Evolutionary conservation across 345 rosid genomes (phyloP).

Genomic region (Eucalyptus erythrocorys): DNA sequence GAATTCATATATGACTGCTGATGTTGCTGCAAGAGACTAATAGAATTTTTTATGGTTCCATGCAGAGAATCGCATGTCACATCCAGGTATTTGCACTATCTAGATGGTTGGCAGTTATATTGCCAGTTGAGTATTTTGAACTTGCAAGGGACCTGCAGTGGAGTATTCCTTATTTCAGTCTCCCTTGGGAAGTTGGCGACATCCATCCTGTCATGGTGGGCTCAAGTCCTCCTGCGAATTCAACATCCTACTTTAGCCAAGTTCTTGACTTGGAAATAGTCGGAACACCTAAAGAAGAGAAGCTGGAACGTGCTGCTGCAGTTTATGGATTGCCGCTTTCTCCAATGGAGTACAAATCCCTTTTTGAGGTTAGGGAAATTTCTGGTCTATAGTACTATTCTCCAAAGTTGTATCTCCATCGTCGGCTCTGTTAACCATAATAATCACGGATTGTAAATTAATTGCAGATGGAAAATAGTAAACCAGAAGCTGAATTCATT

Average conservation of each 20-base stretch:
- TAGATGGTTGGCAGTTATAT: slow-evolving; percentile 61
- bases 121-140: slow-evolving; percentile 74
- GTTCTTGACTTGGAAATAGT: slow-evolving; percentile 3
- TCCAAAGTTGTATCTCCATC: neutral
- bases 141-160: slow-evolving; percentile 59
- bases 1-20: neutral
- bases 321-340: slow-evolving; percentile 66
- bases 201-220: slow-evolving; percentile 45
- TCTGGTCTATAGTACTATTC: neutral
- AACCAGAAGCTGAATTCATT: slow-evolving; percentile 65
- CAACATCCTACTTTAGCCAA: slow-evolving; percentile 30
- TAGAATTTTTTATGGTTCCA: neutral
- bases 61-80: slow-evolving; percentile 76
- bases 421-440: neutral
- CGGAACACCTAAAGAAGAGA: slow-evolving; percentile 4
- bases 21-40: neutral
- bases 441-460: neutral
- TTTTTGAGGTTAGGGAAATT: slow-evolving; percentile 54
- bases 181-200: slow-evolving; percentile 71
- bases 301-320: slow-evolving; percentile 18
- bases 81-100: slow-evolving; percentile 88
- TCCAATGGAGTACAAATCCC: slow-evolving; percentile 53
- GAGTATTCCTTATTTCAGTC: slow-evolving; percentile 86
- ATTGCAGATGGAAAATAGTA: slow-evolving; percentile 48
- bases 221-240: slow-evolving; percentile 24